Conservation (phyloP, 2,329 filamentous ascomycete genomes). For the Coniochaeta ligniaria region DNA sequence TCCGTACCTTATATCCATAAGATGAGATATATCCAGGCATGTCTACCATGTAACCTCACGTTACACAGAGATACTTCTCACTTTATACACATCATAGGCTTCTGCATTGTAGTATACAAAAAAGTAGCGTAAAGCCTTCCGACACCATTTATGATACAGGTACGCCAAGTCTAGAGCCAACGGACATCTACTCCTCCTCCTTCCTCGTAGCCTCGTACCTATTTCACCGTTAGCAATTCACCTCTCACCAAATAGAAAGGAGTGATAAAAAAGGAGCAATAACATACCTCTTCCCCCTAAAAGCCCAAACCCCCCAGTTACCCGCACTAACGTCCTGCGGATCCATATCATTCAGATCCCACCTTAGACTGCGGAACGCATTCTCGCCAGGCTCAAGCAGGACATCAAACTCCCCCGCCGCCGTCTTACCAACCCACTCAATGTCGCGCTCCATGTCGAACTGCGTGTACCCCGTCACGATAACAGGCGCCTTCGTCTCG, state of each 20-base stretch:
- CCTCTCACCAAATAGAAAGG: neutral
- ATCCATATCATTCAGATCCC: slow-evolving; percentile 95
- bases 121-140: neutral
- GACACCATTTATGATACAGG: neutral
- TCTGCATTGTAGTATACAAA: neutral
- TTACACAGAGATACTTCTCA: too few species aligned
- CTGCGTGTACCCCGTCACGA: slow-evolving; percentile 93
- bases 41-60: too few species aligned
- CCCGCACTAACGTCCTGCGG: slow-evolving; percentile 90
- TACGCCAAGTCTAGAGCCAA: neutral
- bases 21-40: too few species aligned
- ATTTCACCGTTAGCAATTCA: neutral
- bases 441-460: slow-evolving; percentile 92
- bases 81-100: neutral
- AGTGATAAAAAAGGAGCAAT: neutral
- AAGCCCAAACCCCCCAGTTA: slow-evolving; percentile 96
- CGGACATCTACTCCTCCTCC: neutral
- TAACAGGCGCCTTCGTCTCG: slow-evolving; percentile 91
- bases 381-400: slow-evolving; percentile 92
- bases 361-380: slow-evolving; percentile 82
- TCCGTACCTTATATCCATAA: too few species aligned
- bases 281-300: slow-evolving; percentile 87
- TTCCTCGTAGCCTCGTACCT: neutral
- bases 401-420: slow-evolving; percentile 84
- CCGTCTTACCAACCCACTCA: slow-evolving; percentile 80